Percentiles rank a stretch among this genome's conserved stretches.
These are phyloP conservation scores for Nothomitra cinnamomea DNA, from an alignment of 2,329 filamentous ascomycete genomes.

Conservation along the genomic window DNA sequence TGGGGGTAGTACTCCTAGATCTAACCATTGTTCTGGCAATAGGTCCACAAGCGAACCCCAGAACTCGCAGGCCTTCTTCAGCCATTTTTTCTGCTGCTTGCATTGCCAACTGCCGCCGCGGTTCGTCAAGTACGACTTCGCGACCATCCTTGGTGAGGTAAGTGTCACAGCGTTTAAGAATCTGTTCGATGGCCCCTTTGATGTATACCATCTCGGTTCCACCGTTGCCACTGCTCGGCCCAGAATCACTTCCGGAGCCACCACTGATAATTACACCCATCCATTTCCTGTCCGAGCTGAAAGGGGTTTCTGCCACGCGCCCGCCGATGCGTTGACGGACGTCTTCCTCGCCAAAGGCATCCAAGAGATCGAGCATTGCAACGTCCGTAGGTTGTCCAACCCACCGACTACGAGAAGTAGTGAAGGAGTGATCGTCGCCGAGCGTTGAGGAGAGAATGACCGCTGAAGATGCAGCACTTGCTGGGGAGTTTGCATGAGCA, in stretches of 20 bases:
- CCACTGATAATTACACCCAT: constrained; percentile 82
- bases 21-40: constrained; percentile 24
- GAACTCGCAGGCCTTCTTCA: constrained; percentile 69
- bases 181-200: constrained; percentile 82
- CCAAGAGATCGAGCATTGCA: constrained; percentile 85
- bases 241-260: constrained; percentile 20
- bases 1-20: constrained; percentile 36
- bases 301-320: constrained; percentile 72
- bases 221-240: constrained; percentile 34
- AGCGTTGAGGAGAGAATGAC: constrained; percentile 77
- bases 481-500: constrained; percentile 44
- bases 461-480: constrained; percentile 47
- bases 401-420: constrained; percentile 67
- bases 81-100: constrained; percentile 78
- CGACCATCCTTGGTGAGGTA: constrained; percentile 76
- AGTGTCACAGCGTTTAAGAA: constrained; percentile 74
- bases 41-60: constrained; percentile 81
- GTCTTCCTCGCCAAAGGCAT: constrained; percentile 82
- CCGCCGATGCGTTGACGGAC: constrained; percentile 71
- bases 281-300: constrained; percentile 96
- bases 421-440: constrained; percentile 38
- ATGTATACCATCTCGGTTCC: constrained; percentile 78
- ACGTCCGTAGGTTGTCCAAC: constrained; percentile 95
- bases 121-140: constrained; percentile 69
- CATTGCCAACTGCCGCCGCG: constrained; percentile 54